Base-by-base conservation (phyloP, 306 rosid species). In the Argentina anserina region DNA sequence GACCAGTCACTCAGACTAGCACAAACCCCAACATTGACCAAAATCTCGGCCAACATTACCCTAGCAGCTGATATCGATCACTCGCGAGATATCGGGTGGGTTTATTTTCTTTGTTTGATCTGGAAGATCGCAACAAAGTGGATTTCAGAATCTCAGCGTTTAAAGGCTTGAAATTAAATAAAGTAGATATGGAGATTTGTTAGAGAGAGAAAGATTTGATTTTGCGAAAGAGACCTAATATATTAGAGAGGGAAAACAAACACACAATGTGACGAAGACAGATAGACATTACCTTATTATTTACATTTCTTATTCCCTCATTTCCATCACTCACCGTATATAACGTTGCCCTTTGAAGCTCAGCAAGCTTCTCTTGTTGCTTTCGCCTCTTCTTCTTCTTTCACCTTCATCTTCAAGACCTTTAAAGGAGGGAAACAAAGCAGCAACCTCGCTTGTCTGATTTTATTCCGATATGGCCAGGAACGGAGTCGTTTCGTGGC, bases 111-210 rank as follows among this genome's bases (percentile, higher is more conserved):
- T 3, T 42, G 65, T 77, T 74, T 75, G 86, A 84, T 84, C 79
- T 73, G 82, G 79, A 53, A 75, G 85, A 86, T 81, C 84, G 71
- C 87, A 76, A 84, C 81, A 70, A 82, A 86, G 90, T 90, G 96
- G 97, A 89, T 86, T 80, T 89, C 82, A 82, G 94, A 91, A 93
- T 90, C 96, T 81, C 90, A 81, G 88, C 84, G 84, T 86, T 75
- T 69, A 85, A 81, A 81, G 84, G 85, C 82, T 58, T 76, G 65
- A 75, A 78, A 81, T 71, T 31, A 53, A 68, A 40, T 59, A 81
- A 79, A 62, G 81, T 14, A 70, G 61, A 79, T 80, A 40, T 60
- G 65, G 81, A 72, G 87, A 86, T 86, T 86, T 86, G 76, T 52
- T 59, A 62, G 70, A 80, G 87, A 83, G 79, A 85, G 88, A 86